A percentile compares a stretch with the other conserved stretches of the same genome.
Evolutionary conservation across 192 early-diverging fungal species (phyloP).

Genomic region (Gaertneriomyces semiglobifer): DNA sequence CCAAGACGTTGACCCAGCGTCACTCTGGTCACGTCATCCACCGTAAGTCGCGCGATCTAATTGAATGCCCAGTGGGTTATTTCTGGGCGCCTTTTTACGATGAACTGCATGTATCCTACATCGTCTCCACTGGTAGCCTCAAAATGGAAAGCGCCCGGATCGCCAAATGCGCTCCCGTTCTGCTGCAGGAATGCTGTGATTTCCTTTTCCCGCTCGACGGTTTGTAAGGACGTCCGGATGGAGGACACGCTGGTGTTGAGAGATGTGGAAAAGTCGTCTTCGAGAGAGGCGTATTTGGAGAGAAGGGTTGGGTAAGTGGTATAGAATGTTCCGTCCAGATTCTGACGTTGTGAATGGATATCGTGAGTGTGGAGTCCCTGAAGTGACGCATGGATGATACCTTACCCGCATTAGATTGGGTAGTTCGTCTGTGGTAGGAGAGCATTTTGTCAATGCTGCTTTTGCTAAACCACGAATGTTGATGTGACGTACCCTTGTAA

Average conservation of each 20-base stretch:
- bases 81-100: background rate
- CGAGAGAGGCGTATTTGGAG: constrained; percentile 29
- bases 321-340: constrained; percentile 45
- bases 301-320: constrained; percentile 19
- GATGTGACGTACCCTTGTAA: constrained; percentile 19
- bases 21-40: constrained; percentile 46
- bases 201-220: constrained; percentile 32
- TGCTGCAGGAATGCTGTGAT: constrained; percentile 34
- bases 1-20: constrained; percentile 43
- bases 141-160: constrained; percentile 31
- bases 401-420: constrained; percentile 39
- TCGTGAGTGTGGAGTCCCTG: background rate
- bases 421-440: constrained; percentile 27
- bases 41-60: constrained; percentile 23
- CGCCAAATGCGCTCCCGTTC: constrained; percentile 30
- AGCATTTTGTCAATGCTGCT: no score
- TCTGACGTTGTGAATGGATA: constrained; percentile 23
- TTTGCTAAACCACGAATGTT: background rate
- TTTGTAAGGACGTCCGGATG: constrained; percentile 9
- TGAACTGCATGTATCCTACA: constrained; percentile 7
- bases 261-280: constrained; percentile 19
- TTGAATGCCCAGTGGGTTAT: background rate
- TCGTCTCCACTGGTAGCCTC: constrained; percentile 33
- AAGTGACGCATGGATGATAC: background rate
- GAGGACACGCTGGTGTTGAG: constrained; percentile 22